Percentiles rank a stretch among this genome's conserved stretches.
Conservation (phyloP, 345 rosid genomes). For the Melastoma malabathricum region DNA sequence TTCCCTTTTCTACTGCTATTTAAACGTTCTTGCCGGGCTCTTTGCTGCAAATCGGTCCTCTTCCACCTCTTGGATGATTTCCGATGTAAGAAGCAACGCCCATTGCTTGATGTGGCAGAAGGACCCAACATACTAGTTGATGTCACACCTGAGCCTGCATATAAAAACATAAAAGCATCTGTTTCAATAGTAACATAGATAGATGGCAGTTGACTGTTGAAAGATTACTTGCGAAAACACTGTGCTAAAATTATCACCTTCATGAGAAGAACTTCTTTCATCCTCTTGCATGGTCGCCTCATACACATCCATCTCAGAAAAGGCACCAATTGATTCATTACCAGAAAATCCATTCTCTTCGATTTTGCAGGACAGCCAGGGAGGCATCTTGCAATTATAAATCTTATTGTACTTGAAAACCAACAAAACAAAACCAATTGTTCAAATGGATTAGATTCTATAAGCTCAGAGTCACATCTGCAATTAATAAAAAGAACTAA, state of each 20-base stretch:
- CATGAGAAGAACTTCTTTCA: slow-evolving; percentile 20
- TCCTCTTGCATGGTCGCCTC: slow-evolving; percentile 30
- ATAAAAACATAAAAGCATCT: neutral
- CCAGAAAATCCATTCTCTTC: slow-evolving; percentile 48
- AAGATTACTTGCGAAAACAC: no score
- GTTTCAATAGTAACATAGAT: neutral
- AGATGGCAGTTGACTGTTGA: no score
- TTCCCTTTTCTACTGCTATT: slow-evolving; percentile 92
- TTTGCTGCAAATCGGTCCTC: slow-evolving; percentile 59
- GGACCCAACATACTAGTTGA: slow-evolving; percentile 20
- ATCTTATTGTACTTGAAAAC: slow-evolving; percentile 67
- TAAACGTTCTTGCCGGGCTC: slow-evolving; percentile 83
- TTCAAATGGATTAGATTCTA: neutral
- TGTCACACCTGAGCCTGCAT: slow-evolving; percentile 41
- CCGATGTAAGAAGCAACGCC: slow-evolving; percentile 41
- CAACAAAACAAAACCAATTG: slow-evolving; percentile 1
- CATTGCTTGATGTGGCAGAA: slow-evolving; percentile 33
- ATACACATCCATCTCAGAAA: slow-evolving; percentile 83
- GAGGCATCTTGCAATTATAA: slow-evolving; percentile 53
- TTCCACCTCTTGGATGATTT: slow-evolving; percentile 86
- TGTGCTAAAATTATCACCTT: slow-evolving; percentile 23
- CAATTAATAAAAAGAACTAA: no score
- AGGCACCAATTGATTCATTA: slow-evolving; percentile 42
- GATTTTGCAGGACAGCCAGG: slow-evolving; percentile 76
- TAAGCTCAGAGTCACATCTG: no score